These are phyloP conservation scores for Spergularia azorica DNA, from an alignment of 179 eudicot genomes.

Conservation along the genomic window DNA sequence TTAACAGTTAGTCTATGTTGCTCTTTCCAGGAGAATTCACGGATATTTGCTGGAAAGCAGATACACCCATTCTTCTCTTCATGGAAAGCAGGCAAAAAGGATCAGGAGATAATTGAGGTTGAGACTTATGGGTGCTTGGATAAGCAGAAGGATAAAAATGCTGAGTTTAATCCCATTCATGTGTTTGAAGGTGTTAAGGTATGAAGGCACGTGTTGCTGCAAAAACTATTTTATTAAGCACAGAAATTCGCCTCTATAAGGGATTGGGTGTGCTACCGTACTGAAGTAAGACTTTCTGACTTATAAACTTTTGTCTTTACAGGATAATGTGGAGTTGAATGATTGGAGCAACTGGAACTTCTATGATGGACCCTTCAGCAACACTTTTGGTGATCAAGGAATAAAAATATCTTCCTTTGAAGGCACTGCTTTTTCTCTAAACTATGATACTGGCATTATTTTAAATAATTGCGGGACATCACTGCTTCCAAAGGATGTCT, in stretches of 20 bases:
- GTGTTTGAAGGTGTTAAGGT: constrained; percentile 72
- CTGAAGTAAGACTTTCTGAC: constrained; percentile 1
- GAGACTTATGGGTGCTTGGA: constrained; percentile 40
- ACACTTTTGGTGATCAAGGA: constrained; percentile 28
- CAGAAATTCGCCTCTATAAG: neutral
- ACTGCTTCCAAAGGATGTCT: constrained; percentile 25
- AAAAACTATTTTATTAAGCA: constrained; percentile 6
- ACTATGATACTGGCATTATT: constrained; percentile 42
- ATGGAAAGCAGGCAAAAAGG: constrained; percentile 56
- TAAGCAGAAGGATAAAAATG: constrained; percentile 42
- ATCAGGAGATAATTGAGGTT: constrained; percentile 39
- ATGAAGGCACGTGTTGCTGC: constrained; percentile 11
- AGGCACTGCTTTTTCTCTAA: constrained; percentile 39
- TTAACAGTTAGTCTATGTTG: constrained; percentile 11
- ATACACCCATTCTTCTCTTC: constrained; percentile 88
- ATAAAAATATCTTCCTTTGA: constrained; percentile 30
- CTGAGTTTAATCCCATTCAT: constrained; percentile 66
- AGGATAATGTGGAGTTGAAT: constrained; percentile 49
- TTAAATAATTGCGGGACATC: constrained; percentile 32
- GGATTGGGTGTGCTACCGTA: neutral
- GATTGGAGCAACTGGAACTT: constrained; percentile 86
- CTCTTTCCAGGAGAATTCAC: constrained; percentile 76
- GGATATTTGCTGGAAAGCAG: constrained; percentile 79
- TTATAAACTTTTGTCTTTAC: constrained; percentile 28
- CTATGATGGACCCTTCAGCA: constrained; percentile 41